phyloP scores from a whole-genome alignment of 139 green algal genomes.

The Cymbomonas tetramitiformis region DNA sequence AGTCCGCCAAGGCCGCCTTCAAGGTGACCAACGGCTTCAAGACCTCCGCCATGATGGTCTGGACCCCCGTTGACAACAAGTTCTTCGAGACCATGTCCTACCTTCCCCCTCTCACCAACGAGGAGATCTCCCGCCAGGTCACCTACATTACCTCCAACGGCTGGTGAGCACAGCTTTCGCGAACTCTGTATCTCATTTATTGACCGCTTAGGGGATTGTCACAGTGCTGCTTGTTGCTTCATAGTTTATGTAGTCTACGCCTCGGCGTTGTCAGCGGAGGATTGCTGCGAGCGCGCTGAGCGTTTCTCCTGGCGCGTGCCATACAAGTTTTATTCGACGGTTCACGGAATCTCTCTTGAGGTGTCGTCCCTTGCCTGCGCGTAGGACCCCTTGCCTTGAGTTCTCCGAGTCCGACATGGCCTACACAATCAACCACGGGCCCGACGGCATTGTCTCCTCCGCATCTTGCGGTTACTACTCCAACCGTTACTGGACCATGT shows the following conservation, averaged over 20 bases:
- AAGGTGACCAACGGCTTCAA: conserved; percentile 12
- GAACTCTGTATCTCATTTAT: no score
- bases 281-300: no score
- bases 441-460: conserved; percentile 10
- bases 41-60: conserved; percentile 23
- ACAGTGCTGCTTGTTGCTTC: no score
- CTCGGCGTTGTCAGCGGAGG: no score
- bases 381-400: conserved; percentile 85
- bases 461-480: conserved; percentile 53
- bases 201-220: no score
- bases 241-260: no score
- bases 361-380: no score
- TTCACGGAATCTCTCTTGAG: no score
- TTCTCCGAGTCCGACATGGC: conserved; percentile 49
- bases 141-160: conserved; percentile 85
- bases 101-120: conserved; percentile 80
- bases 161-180: no score
- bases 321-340: no score
- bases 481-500: conserved; percentile 98
- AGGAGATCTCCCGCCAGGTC: conserved; percentile 82
- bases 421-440: conserved; percentile 9
- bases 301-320: no score
- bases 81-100: conserved; percentile 90
- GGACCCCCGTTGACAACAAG: conserved; percentile 41
- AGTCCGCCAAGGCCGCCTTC: conserved; percentile 6